Evolutionary conservation across 2,329 filamentous ascomycete species (phyloP), one percentile per base, ranked within the genome.

Genomic region (Aspergillus cejpii): DNA sequence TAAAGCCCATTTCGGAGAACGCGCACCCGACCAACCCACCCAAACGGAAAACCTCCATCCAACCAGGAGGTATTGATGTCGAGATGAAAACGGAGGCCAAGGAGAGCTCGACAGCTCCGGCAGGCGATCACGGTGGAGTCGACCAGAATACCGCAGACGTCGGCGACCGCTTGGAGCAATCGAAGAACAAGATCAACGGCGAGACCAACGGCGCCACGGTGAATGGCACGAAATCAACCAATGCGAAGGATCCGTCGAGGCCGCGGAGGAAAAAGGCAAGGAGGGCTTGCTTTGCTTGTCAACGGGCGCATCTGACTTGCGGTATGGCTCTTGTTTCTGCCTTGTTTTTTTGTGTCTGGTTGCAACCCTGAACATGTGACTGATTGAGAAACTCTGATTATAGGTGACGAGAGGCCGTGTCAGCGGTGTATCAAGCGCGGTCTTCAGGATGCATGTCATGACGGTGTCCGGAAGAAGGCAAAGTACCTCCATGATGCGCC

Each of bases 401-500:
- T 62, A 97, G 92, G 91, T 60, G 92, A 98, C 65, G 91, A 98
- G 67, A 80, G 92, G 57, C 92, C 92, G 42, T 98, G 92, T 65
- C 81, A 89, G 61, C 78, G 92, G 60, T 98, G 92, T 66, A 88
- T 97, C 57, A 96, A 96, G 69, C 84, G 92, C 58, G 87, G 88
- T 37, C 79, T 97, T 17, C 86, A 89, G 59, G 89, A 95, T 64
- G 81, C 81, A 49, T 98, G 92, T 62, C 89, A 95, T 66, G 92
- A 98, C 63, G 92, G 92, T 43, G 89, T 97, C 41, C 85, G 92
- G 52, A 98, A 98, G 70, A 98, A 97, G 76, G 92, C 92, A 41
- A 98, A 98, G 68, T 98, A 98, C 67, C 85, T 98, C 45, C 90
- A 97, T 62, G 92, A 97, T 75, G 89, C 91, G 20, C 90, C 91